Evolutionary conservation across 2,329 filamentous ascomycete genomes (phyloP).

Genomic region (Microdochium nivale): DNA sequence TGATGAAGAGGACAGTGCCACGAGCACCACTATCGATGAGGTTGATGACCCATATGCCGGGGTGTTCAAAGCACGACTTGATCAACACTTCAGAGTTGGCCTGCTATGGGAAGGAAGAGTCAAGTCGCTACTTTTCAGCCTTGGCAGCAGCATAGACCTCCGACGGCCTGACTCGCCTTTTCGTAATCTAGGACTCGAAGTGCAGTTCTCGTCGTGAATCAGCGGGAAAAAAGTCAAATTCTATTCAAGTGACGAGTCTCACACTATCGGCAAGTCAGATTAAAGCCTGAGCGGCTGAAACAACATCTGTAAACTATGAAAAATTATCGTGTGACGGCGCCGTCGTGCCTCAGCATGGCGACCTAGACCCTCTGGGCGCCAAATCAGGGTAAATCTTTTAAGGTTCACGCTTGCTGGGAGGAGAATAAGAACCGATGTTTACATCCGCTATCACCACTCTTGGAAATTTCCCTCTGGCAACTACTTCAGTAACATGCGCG

Average conservation of each 20-base stretch:
- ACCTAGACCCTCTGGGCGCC: no score
- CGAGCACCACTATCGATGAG: conserved; percentile 13
- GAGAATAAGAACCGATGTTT: no score
- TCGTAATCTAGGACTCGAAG: conserved; percentile 65
- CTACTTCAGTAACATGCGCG: no score
- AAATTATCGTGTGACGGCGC: neutral
- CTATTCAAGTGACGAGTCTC: neutral
- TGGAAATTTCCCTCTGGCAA: no score
- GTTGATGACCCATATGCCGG: conserved; percentile 63
- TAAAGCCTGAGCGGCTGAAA: no score
- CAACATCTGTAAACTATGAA: neutral
- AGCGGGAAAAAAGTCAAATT: neutral
- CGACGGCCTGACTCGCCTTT: conserved; percentile 69
- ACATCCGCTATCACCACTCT: no score
- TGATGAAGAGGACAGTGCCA: conserved; percentile 31
- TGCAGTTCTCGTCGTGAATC: conserved; percentile 73
- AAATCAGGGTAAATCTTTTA: no score
- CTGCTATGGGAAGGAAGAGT: conserved; percentile 88
- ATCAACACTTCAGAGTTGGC: conserved; percentile 80
- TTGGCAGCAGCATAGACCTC: conserved; percentile 79
- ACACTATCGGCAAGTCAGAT: no score
- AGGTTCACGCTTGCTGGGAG: no score
- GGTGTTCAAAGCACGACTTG: conserved; percentile 81
- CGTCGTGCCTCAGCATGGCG: neutral
- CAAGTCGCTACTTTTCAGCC: conserved; percentile 86